Conservation (phyloP, 108 stramenopile species). For the Licmophora abbreviata region DNA sequence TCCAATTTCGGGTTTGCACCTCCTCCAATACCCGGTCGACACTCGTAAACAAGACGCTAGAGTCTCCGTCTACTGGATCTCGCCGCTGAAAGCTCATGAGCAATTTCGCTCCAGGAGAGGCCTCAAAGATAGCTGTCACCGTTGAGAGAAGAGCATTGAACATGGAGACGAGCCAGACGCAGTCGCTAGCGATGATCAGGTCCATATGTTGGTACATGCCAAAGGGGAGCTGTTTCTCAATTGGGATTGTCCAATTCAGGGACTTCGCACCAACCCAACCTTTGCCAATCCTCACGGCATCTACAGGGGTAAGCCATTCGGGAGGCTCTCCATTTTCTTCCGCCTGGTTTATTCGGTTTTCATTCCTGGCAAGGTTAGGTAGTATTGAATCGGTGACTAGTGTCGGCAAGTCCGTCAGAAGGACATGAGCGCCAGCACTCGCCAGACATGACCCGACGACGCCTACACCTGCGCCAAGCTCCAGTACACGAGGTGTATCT, state of each 20-base stretch:
- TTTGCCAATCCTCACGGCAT: slow-evolving; percentile 31
- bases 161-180: slow-evolving; percentile 55
- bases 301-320: slow-evolving; percentile 5
- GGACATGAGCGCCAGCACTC: slow-evolving; percentile 30
- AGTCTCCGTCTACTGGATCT: slow-evolving; percentile 17
- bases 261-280: slow-evolving; percentile 43
- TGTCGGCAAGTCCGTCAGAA: slow-evolving; percentile 55
- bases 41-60: slow-evolving; percentile 38
- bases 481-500: slow-evolving; percentile 21
- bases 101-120: slow-evolving; percentile 19
- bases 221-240: slow-evolving; percentile 26
- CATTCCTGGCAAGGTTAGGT: slow-evolving; percentile 38
- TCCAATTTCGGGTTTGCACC: slow-evolving; percentile 40
- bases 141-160: slow-evolving; percentile 49
- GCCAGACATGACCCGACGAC: slow-evolving; percentile 41
- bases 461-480: slow-evolving; percentile 62
- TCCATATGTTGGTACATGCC: slow-evolving; percentile 23
- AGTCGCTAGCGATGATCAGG: slow-evolving; percentile 55
- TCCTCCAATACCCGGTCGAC: slow-evolving; percentile 32
- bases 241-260: slow-evolving; percentile 54
- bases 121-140: slow-evolving; percentile 30
- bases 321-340: slow-evolving; percentile 15
- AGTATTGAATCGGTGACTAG: slow-evolving; percentile 47
- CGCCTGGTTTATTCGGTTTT: not conserved
- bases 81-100: slow-evolving; percentile 64